Evolutionary conservation across 2,329 filamentous ascomycete species (phyloP), one percentile per base, ranked within the genome.

Genomic region (Talaromyces pinophilus): DNA sequence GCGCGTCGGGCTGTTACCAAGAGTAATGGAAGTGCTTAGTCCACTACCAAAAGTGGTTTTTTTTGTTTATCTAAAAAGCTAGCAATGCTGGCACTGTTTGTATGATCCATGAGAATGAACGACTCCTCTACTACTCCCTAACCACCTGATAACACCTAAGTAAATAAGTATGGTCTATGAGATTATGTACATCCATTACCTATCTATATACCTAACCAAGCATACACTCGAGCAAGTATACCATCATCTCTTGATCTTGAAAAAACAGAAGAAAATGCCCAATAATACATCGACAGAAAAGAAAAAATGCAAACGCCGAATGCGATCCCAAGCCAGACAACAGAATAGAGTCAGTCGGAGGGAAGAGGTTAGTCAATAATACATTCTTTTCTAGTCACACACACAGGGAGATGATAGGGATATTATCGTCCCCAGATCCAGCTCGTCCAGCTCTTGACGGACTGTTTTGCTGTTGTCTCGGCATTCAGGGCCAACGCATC

Each of bases 1-100:
- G 86, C 87, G 69, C 87, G 94, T 72, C 87, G 95, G 73, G 83
- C 87, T 72, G 70, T 74, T 61, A 74, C 72, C 33, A 73, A 75
- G 62, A 65, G 73, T 57, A 76, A 75, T 69, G 74, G 71, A 17
- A 48, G 17, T 60, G 55, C 63, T 38, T 65, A 60, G 63, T n/a
- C 6, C 40, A 13, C 6, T n/a, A 3, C 33, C 57, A 25, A 52
- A 55, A 19, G 13, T 30, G 13, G 25, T 25, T 38, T 25, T 30
- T 60, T 44, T 60, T 11, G 42, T 28, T 44, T 44, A 4, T 40
- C 33, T 28, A 60, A 40, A 42, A 46, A 5, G 30, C 33, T 5
- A 38, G 30, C 4, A 10, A 57, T 40, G 10, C 54, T 38, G 6
- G 33, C n/a, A 17, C 11, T 25, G 25, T 35, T 19, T 57, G 30